These are phyloP conservation scores for Populus davidiana DNA, from an alignment of 345 rosid species.

Conservation along the genomic window DNA sequence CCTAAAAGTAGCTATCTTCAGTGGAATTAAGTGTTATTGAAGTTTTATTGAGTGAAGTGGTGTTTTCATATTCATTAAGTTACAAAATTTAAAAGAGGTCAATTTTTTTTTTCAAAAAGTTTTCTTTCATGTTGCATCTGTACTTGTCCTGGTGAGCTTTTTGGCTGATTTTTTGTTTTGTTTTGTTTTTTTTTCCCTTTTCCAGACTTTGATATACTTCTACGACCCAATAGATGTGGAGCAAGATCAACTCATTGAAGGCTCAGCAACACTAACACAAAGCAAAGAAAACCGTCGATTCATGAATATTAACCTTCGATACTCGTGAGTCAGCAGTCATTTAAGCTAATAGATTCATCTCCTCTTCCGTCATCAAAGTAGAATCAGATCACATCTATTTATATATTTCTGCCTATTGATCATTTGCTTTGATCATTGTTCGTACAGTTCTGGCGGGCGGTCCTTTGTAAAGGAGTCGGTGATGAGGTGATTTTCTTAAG, in stretches of 20 bases:
- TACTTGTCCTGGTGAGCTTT: no score
- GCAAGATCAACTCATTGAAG: constrained; percentile 89
- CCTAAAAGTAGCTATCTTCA: no score
- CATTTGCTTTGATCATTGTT: constrained; percentile 5
- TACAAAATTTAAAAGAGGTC: no score
- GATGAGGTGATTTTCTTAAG: constrained; percentile 20
- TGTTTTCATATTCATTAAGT: no score
- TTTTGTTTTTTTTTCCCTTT: constrained; percentile 22
- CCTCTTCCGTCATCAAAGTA: constrained; percentile 1
- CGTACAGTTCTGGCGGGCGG: constrained; percentile 78
- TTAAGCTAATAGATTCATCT: not conserved
- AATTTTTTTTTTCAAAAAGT: no score
- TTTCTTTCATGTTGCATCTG: no score
- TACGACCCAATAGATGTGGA: constrained; percentile 87
- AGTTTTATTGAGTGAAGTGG: no score
- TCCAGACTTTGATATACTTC: constrained; percentile 90
- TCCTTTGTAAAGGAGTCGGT: constrained; percentile 86
- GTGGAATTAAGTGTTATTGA: no score
- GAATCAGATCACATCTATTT: constrained; percentile 9
- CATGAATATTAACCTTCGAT: constrained; percentile 94
- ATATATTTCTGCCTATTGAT: not conserved
- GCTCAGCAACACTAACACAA: constrained; percentile 73
- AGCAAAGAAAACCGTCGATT: constrained; percentile 85
- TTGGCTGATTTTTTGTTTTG: not conserved
- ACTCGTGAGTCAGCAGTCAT: constrained; percentile 51